Conservation (phyloP, 108 stramenopile genomes). For the Parmales sp. region DNA sequence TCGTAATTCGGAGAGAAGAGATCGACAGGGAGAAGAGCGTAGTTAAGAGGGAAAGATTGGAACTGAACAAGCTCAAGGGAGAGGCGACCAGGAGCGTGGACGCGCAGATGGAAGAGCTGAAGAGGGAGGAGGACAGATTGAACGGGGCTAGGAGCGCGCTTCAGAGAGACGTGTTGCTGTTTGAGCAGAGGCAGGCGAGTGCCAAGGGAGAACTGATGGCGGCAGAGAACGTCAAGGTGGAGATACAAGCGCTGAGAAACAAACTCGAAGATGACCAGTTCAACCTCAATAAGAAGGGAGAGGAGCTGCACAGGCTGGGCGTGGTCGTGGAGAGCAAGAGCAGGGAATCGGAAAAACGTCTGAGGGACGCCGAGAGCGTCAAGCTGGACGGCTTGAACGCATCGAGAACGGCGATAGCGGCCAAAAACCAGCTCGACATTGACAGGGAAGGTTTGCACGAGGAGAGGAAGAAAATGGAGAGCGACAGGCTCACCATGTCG, state of each 20-base stretch:
- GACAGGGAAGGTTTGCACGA: background rate
- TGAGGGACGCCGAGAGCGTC: background rate
- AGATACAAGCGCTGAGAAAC: background rate
- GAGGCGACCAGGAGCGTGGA: constrained; percentile 1
- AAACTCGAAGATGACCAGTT: constrained; percentile 3
- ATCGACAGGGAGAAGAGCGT: background rate
- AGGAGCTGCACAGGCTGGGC: constrained; percentile 1
- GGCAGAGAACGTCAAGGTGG: background rate
- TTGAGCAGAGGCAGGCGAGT: constrained; percentile 9
- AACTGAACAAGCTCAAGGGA: background rate
- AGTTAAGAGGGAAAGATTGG: background rate
- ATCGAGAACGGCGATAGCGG: background rate
- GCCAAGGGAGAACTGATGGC: background rate
- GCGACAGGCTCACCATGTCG: constrained; percentile 2
- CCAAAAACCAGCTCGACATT: background rate
- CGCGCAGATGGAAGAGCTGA: constrained; percentile 1
- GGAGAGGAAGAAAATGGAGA: constrained; percentile 3
- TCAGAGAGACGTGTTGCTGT: background rate
- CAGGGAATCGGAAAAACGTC: background rate
- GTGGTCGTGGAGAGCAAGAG: background rate
- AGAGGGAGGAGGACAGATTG: background rate
- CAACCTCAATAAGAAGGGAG: background rate
- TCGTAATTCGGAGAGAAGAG: constrained; percentile 15
- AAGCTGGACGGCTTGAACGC: background rate
- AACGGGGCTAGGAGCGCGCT: background rate